Conservation (phyloP, 78 protist genomes). For the Diacronema lutheri region DNA sequence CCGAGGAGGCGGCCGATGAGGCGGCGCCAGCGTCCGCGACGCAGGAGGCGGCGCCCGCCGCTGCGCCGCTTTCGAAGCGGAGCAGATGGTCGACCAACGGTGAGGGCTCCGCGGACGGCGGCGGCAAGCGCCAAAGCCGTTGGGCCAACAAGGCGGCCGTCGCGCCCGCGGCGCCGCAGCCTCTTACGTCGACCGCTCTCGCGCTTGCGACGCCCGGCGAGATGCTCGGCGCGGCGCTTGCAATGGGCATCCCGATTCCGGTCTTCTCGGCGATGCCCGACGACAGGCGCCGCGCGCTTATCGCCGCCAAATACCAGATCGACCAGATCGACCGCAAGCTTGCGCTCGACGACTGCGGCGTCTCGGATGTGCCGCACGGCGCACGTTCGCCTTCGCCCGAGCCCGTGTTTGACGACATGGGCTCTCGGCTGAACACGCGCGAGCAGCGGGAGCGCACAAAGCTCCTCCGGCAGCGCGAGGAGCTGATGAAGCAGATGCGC, state of each 20-base stretch:
- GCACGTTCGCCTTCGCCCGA: slow-evolving; percentile 4
- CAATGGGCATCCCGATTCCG: neutral
- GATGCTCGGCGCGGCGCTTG: neutral
- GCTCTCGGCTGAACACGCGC: neutral
- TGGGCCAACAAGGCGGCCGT: neutral
- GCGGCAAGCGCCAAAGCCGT: neutral
- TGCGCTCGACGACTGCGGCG: neutral
- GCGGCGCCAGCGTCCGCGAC: too few relatives aligned
- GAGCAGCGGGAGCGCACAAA: neutral
- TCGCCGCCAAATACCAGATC: neutral
- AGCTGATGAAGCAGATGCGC: neutral
- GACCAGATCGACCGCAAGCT: neutral
- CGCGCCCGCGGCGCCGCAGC: neutral
- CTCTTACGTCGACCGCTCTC: neutral
- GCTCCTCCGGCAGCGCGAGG: neutral
- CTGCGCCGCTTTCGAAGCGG: neutral
- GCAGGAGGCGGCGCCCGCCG: too few relatives aligned
- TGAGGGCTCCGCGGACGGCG: neutral
- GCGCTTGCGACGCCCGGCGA: neutral
- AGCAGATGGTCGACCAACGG: neutral
- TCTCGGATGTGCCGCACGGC: neutral
- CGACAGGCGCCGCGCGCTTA: neutral
- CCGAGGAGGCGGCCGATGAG: too few relatives aligned
- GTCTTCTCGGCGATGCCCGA: neutral
- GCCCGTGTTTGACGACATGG: neutral